Evolutionary conservation across 2,329 filamentous ascomycete genomes (phyloP).

Genomic region (Fusarium sulawesiense): DNA sequence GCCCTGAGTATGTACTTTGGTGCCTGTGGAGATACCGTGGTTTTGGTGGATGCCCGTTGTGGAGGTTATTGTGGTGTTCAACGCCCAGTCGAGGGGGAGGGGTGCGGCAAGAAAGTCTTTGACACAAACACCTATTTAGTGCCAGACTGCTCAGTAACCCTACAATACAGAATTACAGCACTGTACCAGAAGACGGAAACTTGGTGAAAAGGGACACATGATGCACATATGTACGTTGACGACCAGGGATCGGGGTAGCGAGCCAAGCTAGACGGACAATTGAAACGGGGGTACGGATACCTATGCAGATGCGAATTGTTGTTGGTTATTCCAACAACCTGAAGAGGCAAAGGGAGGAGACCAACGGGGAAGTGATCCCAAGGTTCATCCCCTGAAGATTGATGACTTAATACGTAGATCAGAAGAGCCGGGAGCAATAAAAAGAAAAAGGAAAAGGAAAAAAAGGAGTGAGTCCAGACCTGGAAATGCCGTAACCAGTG

Average conservation of each 20-base stretch:
- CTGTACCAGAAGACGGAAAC: slow-evolving; percentile 31
- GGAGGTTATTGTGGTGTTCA: slow-evolving; percentile 35
- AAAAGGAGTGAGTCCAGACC: neutral
- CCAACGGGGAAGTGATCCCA: neutral
- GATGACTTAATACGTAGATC: neutral
- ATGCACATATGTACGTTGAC: slow-evolving; percentile 35
- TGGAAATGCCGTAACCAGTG: slow-evolving; percentile 4
- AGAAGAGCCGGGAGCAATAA: slow-evolving; percentile 5
- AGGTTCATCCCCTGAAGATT: slow-evolving; percentile 4
- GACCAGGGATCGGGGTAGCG: slow-evolving; percentile 24
- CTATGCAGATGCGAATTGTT: neutral
- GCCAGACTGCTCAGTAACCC: slow-evolving; percentile 41
- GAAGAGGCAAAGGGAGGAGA: neutral
- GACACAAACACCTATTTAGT: slow-evolving; percentile 39
- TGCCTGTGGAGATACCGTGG: slow-evolving; percentile 38
- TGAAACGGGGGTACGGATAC: slow-evolving; percentile 8
- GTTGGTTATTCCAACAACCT: slow-evolving; percentile 20
- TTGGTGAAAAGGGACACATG: slow-evolving; percentile 40
- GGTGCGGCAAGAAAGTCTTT: slow-evolving; percentile 34
- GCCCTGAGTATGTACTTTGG: slow-evolving; percentile 37
- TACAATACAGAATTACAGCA: slow-evolving; percentile 23
- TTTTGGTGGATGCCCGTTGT: slow-evolving; percentile 34
- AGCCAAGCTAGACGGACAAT: slow-evolving; percentile 10
- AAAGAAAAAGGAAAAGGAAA: neutral
- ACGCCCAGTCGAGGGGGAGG: slow-evolving; percentile 31